Evolutionary conservation across 2,329 filamentous ascomycete species (phyloP), one percentile per base, ranked within the genome.

Genomic region (Penicillium sp.): DNA sequence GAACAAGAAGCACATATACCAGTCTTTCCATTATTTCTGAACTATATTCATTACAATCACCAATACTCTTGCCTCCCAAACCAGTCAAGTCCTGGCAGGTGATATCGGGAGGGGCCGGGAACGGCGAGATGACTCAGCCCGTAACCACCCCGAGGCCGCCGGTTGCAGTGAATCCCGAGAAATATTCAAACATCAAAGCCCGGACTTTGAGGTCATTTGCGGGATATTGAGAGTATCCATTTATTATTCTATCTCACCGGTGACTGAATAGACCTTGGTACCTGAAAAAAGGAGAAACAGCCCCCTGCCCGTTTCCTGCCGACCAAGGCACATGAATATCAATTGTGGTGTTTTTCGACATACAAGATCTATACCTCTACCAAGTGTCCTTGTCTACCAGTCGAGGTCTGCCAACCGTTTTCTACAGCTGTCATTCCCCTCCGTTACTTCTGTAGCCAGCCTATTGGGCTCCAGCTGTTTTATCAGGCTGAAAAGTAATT

Each of bases 1-100:
- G 47, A 71, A 70, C 61, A 68, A 64, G 50, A 72, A 72, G 50
- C 61, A 57, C 42, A 8, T 52, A 25, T 5, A 55, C 61, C 38
- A 25, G 41, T 12, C 62, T 70, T 62, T 67, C 70, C 69, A 72
- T 70, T 73, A 67, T 65, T 61, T 26, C 50, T 56, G 16, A 44
- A 53, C 42, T 12, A n/a, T 46, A 36, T 48, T 33, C 12, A 35
- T 30, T 17, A 2, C 16, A 22, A 30, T 50, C 22, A 8, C 40
- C 5, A 30, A 44, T 41, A 26, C 44, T 35, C 17, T 30, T 17
- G 31, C 14, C 43, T 43, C 11, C 58, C 60, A 41, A 61, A 40
- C 28, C 26, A 26, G 55, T 56, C 63, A 64, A 17, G 9, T 14
- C 9, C 8, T 35, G 30, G 55, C 67, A 68, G 61, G 59, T 69